These are phyloP conservation scores for Dactylellina parvicollis DNA, from an alignment of 2,329 filamentous ascomycete species.

Conservation along the genomic window DNA sequence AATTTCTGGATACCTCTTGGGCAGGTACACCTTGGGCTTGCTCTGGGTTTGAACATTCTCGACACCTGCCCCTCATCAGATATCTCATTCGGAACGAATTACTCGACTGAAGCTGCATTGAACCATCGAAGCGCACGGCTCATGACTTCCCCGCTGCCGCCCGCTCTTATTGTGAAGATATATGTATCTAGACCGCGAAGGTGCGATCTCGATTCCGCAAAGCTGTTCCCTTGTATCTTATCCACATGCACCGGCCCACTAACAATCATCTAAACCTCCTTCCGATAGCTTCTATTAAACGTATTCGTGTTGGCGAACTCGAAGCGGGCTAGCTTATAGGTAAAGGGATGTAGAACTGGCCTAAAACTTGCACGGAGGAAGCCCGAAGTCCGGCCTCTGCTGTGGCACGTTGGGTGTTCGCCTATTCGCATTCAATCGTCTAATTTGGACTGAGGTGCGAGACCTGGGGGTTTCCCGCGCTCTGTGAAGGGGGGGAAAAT, in stretches of 20 bases:
- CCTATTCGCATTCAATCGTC: slow-evolving; percentile 38
- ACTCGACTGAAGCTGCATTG: neutral
- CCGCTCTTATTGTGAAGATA: neutral
- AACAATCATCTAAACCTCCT: neutral
- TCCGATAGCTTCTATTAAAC: neutral
- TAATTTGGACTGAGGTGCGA: slow-evolving; percentile 26
- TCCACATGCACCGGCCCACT: neutral
- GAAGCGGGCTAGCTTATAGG: slow-evolving; percentile 11
- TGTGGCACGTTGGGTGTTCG: slow-evolving; percentile 25
- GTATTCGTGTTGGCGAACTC: slow-evolving; percentile 8
- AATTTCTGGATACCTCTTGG: slow-evolving; percentile 13
- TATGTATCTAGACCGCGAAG: slow-evolving; percentile 9
- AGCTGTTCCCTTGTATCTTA: neutral
- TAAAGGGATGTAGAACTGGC: neutral
- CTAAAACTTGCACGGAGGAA: slow-evolving; percentile 9
- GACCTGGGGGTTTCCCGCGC: slow-evolving; percentile 1
- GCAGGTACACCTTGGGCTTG: slow-evolving; percentile 10
- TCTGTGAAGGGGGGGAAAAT: slow-evolving; percentile 37
- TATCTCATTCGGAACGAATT: slow-evolving; percentile 36
- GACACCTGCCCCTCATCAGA: slow-evolving; percentile 9
- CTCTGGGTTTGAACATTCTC: neutral
- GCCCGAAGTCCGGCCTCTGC: slow-evolving; percentile 2
- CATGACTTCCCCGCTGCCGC: slow-evolving; percentile 3
- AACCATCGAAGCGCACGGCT: neutral
- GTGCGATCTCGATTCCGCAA: slow-evolving; percentile 9